Evolutionary conservation across 1,284 basidiomycete species (phyloP), one percentile per base, ranked within the genome.

Genomic region (Marasmius fiardii): DNA sequence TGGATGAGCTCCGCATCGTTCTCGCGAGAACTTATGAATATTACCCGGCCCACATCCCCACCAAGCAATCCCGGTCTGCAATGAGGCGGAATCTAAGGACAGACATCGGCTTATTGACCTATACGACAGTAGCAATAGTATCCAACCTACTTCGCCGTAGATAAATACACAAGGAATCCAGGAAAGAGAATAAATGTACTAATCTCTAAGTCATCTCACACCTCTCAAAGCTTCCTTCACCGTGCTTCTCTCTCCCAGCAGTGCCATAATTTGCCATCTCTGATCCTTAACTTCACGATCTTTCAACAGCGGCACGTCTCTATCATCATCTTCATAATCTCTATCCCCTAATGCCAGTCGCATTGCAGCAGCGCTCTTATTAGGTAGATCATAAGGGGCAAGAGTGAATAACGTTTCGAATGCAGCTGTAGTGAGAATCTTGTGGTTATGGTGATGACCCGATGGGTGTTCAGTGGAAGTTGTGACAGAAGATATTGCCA

Each of bases 321-420:
- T 70, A 31, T 84, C 83, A 65, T 74, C 61, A 60, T 75, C 66
- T 62, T 69, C 56, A 52, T 71, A 56, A 61, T 84, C 83, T 39
- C 76, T 75, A 26, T 85, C 83, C 18, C 84, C 83, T 18, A 83
- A 68, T 1, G 83, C 78, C 34, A 90, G 75, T 14, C 81, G 81
- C 78, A 84, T 83, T 7, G 87, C 89, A 14, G 86, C 82, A 4
- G 90, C 89, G 21, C 86, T 88, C 56, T 79, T 79, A 62, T 88
- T 88, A 2, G 90, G 90, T 14, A 92, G 74, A 41, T 86, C 81
- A n/a, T 86, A 80, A 24, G 90, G 90, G 5, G 87, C 81, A 12
- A 92, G 67, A 0, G 87, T 89, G 69, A 92, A 88, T 20, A 92
- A 74, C 0, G 87, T 83, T 68, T 88, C 83, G 60, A 92, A 88